Percentiles rank a stretch among this genome's conserved stretches.
These are phyloP conservation scores for Exophiala mesophila DNA, from an alignment of 2,329 filamentous ascomycete species.

Conservation along the genomic window DNA sequence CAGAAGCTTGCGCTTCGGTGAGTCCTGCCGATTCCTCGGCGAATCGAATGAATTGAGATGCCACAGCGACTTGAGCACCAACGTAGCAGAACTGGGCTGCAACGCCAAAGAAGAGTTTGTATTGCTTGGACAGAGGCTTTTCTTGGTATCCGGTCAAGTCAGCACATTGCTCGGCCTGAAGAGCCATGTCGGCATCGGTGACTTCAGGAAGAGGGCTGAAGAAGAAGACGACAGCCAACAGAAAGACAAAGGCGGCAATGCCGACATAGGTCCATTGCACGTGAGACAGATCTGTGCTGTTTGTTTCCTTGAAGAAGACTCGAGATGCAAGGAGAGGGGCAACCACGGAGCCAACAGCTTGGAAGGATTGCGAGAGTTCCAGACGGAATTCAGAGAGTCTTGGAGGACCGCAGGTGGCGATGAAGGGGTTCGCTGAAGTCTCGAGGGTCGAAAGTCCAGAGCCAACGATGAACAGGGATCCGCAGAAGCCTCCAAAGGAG, in stretches of 20 bases:
- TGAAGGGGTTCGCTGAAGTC: constrained; percentile 72
- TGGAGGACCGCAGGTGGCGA: constrained; percentile 70
- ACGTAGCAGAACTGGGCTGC: constrained; percentile 77
- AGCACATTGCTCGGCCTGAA: constrained; percentile 46
- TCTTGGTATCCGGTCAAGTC: constrained; percentile 42
- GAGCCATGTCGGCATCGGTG: constrained; percentile 64
- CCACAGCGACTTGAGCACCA: constrained; percentile 40
- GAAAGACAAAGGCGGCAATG: constrained; percentile 66
- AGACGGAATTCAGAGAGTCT: constrained; percentile 71
- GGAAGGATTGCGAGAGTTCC: constrained; percentile 72
- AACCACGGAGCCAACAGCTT: constrained; percentile 69
- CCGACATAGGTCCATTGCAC: constrained; percentile 81
- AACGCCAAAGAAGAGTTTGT: constrained; percentile 69
- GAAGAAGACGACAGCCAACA: constrained; percentile 63
- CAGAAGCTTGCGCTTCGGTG: constrained; percentile 53
- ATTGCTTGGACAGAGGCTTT: constrained; percentile 64
- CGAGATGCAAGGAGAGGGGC: constrained; percentile 65
- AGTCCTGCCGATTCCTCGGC: constrained; percentile 57
- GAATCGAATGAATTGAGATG: constrained; percentile 57
- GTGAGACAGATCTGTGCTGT: constrained; percentile 57
- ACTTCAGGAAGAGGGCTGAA: constrained; percentile 66
- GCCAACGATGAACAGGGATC: constrained; percentile 63
- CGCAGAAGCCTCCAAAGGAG: constrained; percentile 70
- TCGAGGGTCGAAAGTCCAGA: constrained; percentile 69
- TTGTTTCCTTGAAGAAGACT: constrained; percentile 61